Evolutionary conservation across 306 rosid genomes (phyloP).

Genomic region (Quercus glauca): DNA sequence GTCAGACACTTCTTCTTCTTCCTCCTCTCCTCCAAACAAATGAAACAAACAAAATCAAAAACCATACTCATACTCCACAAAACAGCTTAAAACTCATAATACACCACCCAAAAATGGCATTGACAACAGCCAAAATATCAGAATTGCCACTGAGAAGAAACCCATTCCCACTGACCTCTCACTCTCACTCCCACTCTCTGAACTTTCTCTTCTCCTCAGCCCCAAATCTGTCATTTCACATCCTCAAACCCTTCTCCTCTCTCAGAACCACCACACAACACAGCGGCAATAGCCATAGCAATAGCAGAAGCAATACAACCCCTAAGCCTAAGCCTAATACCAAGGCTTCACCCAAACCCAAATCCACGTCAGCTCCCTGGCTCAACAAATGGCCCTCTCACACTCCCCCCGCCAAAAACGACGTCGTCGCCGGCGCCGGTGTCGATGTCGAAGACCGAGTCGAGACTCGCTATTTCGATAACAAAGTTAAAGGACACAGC

Average conservation of each 20-base stretch:
- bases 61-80: background rate
- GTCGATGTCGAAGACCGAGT: conserved; percentile 14
- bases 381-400: conserved; percentile 55
- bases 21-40: conserved; percentile 9
- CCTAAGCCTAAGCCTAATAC: conserved; percentile 16
- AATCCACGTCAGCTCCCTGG: conserved; percentile 56
- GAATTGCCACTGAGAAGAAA: conserved; percentile 43
- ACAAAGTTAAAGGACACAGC: conserved; percentile 41
- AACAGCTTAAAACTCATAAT: background rate
- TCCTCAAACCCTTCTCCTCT: conserved; percentile 44
- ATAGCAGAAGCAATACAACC: background rate
- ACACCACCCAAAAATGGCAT: conserved; percentile 38
- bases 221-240: conserved; percentile 47
- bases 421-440: too few relatives aligned
- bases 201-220: conserved; percentile 35
- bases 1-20: background rate
- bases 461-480: conserved; percentile 24
- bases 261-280: conserved; percentile 35
- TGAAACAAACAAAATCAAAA: conserved; percentile 21
- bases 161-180: conserved; percentile 46
- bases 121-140: conserved; percentile 41
- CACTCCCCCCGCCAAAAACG: conserved; percentile 13
- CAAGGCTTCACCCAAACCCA: conserved; percentile 29
- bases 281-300: background rate
- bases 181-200: conserved; percentile 36